Percentiles rank a stretch among this genome's conserved stretches.
Evolutionary conservation across 2,329 filamentous ascomycete species (phyloP).

Genomic region (Exophiala spinifera): DNA sequence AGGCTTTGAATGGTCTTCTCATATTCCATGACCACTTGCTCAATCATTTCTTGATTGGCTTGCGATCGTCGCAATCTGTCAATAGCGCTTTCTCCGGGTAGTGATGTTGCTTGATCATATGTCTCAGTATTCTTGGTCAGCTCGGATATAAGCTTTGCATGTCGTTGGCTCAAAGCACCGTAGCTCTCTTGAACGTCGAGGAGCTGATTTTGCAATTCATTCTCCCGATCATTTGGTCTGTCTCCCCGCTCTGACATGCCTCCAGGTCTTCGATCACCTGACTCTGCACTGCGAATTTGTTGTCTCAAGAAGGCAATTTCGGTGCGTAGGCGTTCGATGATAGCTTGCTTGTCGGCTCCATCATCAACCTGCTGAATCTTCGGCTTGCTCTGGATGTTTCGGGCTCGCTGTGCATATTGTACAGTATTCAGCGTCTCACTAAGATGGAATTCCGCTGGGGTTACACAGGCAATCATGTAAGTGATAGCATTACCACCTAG

Average conservation of each 20-base stretch:
- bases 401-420: conserved; percentile 91
- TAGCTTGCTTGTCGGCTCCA: conserved; percentile 87
- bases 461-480: conserved; percentile 99
- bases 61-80: conserved; percentile 92
- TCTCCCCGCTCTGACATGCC: conserved; percentile 69
- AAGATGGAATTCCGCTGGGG: conserved; percentile 91
- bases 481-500: conserved; percentile 95
- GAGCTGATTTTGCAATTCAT: conserved; percentile 88
- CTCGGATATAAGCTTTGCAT: conserved; percentile 92
- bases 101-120: conserved; percentile 51
- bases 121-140: conserved; percentile 79
- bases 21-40: conserved; percentile 94
- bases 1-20: conserved; percentile 96
- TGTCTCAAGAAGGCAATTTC: conserved; percentile 92
- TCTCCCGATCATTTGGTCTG: conserved; percentile 77
- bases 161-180: conserved; percentile 80
- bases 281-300: conserved; percentile 83
- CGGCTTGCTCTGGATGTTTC: conserved; percentile 95
- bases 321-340: conserved; percentile 89
- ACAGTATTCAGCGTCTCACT: conserved; percentile 98
- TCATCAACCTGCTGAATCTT: conserved; percentile 87
- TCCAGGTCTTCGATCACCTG: conserved; percentile 55
- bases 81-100: conserved; percentile 72
- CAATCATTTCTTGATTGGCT: conserved; percentile 91
- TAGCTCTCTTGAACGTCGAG: conserved; percentile 95